Base-by-base conservation (phyloP, 1,284 basidiomycete genomes). In the Cutaneotrichosporon curvatum region DNA sequence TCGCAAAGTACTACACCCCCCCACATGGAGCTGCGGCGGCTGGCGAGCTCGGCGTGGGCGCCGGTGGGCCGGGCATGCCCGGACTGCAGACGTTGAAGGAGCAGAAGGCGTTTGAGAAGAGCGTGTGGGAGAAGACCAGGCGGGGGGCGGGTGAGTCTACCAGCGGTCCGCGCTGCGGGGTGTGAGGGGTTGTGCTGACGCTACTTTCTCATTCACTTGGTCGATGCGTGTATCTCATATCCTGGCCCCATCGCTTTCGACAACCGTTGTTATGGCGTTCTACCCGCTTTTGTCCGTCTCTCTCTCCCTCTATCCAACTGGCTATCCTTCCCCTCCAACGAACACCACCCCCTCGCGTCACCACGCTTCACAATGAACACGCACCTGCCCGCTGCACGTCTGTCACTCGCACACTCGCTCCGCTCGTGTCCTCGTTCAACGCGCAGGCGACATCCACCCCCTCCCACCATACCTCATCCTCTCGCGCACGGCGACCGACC, bases 21-120 rank as follows among this genome's bases (percentile, higher is more conserved):
- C 72, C 72, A n/a, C 71, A 72, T 53, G 70, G 87, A 61, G 79
- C 79, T 47, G 46, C 58, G 30, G 59, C 58, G 2, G 51, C 45
- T n/a, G 61, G 57, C 14, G 75, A 80, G 37, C 55, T 68, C 38
- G 64, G 63, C 28, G 63, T 60, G 9, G 64, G 65, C 16, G 40
- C 60, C 9, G 65, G 67, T 12, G 70, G 63, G 34, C 66, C 66
- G 2, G 67, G 67, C 7, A 62, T 61, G 57, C 51, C 58, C 9
- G 70, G 70, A 4, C 53, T 72, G 49, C 50, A 76, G 16, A 83
- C 82, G 14, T 65, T 88, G 59, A 96, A 97, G 72, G 94, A 99
- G 65, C 94, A 96, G 72, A 84, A 87, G 41, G 81, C 83, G 22
- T 96, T 97, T 65, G 95, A 98, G 76, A 94, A 94, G 76, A 86